Percentiles rank a stretch among this genome's conserved stretches.
phyloP scores from a whole-genome alignment of 805 yeast species.

The Lipomyces sp. region DNA sequence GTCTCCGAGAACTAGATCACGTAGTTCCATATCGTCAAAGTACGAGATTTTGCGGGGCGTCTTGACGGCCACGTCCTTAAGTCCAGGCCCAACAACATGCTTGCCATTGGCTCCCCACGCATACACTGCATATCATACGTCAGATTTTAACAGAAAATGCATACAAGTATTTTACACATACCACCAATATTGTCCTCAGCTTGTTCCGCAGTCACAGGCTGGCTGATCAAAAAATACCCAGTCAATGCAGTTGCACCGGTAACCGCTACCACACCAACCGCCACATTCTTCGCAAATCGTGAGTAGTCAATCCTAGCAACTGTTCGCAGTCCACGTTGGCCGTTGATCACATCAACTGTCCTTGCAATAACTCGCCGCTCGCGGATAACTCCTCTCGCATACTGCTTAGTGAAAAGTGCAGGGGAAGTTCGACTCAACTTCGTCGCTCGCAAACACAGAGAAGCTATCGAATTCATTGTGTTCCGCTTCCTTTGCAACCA shows the following conservation, averaged over 20 bases:
- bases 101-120: conserved; percentile 63
- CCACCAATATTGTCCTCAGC: conserved; percentile 43
- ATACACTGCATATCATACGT: conserved; percentile 59
- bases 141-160: background rate
- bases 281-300: background rate
- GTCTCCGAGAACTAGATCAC: conserved; percentile 60
- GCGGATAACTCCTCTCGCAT: background rate
- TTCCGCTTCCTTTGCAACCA: background rate
- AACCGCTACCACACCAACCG: background rate
- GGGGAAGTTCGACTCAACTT: background rate
- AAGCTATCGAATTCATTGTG: background rate
- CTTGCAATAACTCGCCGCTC: conserved; percentile 1
- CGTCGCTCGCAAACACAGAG: background rate
- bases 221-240: background rate
- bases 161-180: background rate
- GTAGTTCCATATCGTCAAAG: conserved; percentile 65
- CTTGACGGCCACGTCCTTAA: conserved; percentile 47
- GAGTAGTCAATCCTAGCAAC: background rate
- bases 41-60: conserved; percentile 64
- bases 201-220: conserved; percentile 22
- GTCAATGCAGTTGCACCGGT: background rate
- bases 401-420: background rate
- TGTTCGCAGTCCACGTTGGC: background rate
- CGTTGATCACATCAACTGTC: background rate
- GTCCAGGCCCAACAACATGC: conserved; percentile 45